Conservation (phyloP, 805 yeast genomes). For the Zygoascus ofunaensis region DNA sequence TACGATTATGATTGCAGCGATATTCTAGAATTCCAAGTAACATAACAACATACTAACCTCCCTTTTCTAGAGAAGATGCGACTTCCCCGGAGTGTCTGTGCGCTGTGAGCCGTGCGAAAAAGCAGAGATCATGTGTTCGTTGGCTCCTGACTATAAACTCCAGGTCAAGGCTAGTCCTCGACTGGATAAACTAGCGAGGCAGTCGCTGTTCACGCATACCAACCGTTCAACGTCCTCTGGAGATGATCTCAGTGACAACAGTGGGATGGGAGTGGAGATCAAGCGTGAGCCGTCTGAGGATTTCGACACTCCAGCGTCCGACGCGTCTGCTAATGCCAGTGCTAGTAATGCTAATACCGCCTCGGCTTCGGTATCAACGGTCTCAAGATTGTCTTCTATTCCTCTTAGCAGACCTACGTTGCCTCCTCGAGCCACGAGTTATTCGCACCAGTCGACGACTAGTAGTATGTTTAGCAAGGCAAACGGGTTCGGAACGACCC, state of each 20-base stretch:
- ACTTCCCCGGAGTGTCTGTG: slow-evolving; percentile 21
- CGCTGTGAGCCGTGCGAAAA: slow-evolving; percentile 29
- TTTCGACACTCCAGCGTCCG: no score
- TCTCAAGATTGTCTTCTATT: neutral
- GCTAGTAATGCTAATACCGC: neutral
- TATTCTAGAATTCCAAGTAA: no score
- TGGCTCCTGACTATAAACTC: slow-evolving; percentile 20
- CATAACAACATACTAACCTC: no score
- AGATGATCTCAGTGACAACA: neutral
- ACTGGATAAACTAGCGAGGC: slow-evolving; percentile 15
- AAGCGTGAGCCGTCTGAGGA: no score
- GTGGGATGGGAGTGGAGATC: no score
- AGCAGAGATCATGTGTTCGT: slow-evolving; percentile 25
- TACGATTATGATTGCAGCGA: no score
- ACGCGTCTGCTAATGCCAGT: neutral
- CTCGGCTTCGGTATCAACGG: neutral
- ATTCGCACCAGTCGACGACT: neutral
- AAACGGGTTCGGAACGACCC: neutral
- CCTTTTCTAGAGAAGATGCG: slow-evolving; percentile 27
- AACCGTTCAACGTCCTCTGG: neutral
- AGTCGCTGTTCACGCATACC: slow-evolving; percentile 4
- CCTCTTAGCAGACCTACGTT: slow-evolving; percentile 8
- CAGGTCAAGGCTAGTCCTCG: slow-evolving; percentile 13
- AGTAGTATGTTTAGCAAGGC: no score
- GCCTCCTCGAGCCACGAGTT: slow-evolving; percentile 12